phyloP scores from a whole-genome alignment of 371 early-diverging fungal species.

The Mucor mucedo region DNA sequence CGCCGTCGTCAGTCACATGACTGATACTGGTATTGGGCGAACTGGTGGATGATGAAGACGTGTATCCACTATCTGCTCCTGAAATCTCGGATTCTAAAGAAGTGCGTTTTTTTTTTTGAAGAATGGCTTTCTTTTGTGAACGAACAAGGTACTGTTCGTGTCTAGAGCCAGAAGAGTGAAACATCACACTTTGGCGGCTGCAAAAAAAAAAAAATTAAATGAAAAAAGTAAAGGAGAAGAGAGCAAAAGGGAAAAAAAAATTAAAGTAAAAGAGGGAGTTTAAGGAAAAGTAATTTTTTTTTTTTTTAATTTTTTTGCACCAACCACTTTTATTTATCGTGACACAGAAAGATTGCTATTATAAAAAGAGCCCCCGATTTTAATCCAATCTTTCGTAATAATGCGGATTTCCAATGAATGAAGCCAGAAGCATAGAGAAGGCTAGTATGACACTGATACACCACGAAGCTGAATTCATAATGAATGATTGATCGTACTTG shows the following conservation, averaged over 20 bases:
- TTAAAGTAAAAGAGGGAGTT: neutral
- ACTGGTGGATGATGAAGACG: constrained; percentile 40
- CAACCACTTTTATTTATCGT: constrained; percentile 14
- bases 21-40: neutral
- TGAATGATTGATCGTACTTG: constrained; percentile 30
- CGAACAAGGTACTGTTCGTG: constrained; percentile 46
- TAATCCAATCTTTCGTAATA: constrained; percentile 28
- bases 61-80: constrained; percentile 50
- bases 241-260: constrained; percentile 1
- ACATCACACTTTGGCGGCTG: constrained; percentile 23
- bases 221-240: constrained; percentile 1
- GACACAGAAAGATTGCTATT: constrained; percentile 1
- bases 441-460: constrained; percentile 28
- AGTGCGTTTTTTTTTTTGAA: constrained; percentile 27
- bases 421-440: constrained; percentile 22
- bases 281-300: constrained; percentile 13
- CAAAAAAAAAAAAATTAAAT: constrained; percentile 4
- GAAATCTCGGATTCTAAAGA: constrained; percentile 45
- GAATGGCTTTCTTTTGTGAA: constrained; percentile 19
- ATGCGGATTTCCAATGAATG: constrained; percentile 13
- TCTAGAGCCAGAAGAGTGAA: constrained; percentile 46
- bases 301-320: constrained; percentile 5
- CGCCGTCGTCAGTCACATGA: constrained; percentile 6
- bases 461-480: constrained; percentile 31
- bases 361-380: neutral